phyloP scores from a whole-genome alignment of 140 eudicot genomes.

The Anethum foeniculum region DNA sequence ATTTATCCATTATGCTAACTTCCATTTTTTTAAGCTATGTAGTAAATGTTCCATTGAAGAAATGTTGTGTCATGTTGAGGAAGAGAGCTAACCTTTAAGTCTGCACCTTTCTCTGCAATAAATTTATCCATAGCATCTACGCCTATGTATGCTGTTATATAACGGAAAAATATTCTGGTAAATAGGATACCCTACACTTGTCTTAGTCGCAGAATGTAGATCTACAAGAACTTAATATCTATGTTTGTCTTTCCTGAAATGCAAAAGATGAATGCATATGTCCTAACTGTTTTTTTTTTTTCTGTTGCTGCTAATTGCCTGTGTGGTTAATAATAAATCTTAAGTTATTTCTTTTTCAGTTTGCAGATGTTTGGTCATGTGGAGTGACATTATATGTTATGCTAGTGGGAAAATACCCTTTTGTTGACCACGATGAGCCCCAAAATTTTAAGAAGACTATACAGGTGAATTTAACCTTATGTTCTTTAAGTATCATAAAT shows the following conservation, averaged over 20 bases:
- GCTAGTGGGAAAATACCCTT: conserved; percentile 11
- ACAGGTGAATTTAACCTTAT: conserved; percentile 29
- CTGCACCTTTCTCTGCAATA: background rate
- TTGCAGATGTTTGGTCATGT: conserved; percentile 16
- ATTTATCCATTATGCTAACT: no score
- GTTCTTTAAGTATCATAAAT: background rate
- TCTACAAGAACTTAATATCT: background rate
- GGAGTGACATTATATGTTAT: conserved; percentile 12
- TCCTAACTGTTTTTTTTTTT: background rate
- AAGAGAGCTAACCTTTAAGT: background rate
- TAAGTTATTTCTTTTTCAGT: background rate
- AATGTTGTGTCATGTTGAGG: no score
- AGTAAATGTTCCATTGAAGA: no score
- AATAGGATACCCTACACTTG: background rate
- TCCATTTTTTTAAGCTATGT: no score
- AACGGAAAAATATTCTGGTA: background rate
- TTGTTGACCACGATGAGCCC: conserved; percentile 51
- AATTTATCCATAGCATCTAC: no score
- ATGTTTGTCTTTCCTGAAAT: background rate
- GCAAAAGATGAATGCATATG: background rate
- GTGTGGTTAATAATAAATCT: background rate
- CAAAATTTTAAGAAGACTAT: conserved; percentile 74
- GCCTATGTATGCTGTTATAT: background rate
- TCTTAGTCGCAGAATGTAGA: background rate
- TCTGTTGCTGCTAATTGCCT: background rate